Evolutionary conservation across 2,329 filamentous ascomycete species (phyloP).

Genomic region (Aspergillus brasiliensis): DNA sequence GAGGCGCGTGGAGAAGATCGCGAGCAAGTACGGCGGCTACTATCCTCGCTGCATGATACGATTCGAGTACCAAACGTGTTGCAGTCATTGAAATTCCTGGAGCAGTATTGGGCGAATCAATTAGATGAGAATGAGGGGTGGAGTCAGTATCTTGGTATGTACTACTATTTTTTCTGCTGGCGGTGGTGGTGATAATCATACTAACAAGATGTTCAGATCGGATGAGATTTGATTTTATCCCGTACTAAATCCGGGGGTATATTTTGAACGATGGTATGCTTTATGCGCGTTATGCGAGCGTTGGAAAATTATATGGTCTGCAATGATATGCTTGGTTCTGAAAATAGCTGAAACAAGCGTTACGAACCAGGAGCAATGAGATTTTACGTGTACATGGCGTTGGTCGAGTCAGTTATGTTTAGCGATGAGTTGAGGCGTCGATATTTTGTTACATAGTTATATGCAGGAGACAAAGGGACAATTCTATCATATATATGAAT

Average conservation of each 20-base stretch:
- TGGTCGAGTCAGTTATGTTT: not conserved
- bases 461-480: too few relatives aligned
- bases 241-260: constrained; percentile 12
- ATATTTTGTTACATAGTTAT: not conserved
- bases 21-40: constrained; percentile 33
- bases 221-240: constrained; percentile 30
- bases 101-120: constrained; percentile 41
- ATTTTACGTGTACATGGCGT: not conserved
- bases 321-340: not conserved
- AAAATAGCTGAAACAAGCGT: not conserved
- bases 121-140: constrained; percentile 39
- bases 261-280: not conserved
- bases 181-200: not conserved
- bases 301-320: not conserved
- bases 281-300: not conserved
- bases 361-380: not conserved
- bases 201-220: constrained; percentile 27
- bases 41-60: constrained; percentile 40
- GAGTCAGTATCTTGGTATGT: constrained; percentile 43
- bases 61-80: constrained; percentile 47
- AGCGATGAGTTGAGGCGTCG: not conserved
- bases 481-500: too few relatives aligned
- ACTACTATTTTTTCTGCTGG: not conserved
- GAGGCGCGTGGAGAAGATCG: constrained; percentile 43
- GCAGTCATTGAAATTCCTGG: constrained; percentile 44